Evolutionary conservation across 2,329 filamentous ascomycete species (phyloP).

Genomic region (Penicillium nordicum): DNA sequence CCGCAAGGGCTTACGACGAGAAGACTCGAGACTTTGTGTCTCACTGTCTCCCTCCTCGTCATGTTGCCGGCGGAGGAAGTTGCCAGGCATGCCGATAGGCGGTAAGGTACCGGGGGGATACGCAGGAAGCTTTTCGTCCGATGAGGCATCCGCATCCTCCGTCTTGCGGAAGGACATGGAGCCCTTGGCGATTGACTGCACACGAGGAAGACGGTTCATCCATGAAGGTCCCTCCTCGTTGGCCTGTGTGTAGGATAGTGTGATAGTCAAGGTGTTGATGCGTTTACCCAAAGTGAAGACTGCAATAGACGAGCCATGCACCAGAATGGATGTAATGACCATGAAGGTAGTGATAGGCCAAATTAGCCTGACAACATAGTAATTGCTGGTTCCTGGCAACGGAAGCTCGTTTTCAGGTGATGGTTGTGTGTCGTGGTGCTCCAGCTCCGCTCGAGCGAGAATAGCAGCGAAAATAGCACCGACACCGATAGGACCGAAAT

Average conservation of each 20-base stretch:
- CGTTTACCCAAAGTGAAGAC: constrained; percentile 97
- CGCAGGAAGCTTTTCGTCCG: constrained; percentile 54
- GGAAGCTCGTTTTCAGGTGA: constrained; percentile 58
- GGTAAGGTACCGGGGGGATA: constrained; percentile 69
- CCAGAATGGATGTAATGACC: constrained; percentile 88
- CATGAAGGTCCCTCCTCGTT: constrained; percentile 85
- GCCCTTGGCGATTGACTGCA: constrained; percentile 78
- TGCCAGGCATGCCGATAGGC: constrained; percentile 67
- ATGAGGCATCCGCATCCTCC: constrained; percentile 62
- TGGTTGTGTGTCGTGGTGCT: constrained; percentile 72
- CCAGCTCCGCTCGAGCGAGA: constrained; percentile 85
- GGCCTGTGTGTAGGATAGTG: constrained; percentile 90
- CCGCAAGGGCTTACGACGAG: constrained; percentile 46
- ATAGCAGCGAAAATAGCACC: constrained; percentile 95
- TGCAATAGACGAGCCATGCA: constrained; percentile 96
- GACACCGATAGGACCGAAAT: constrained; percentile 96
- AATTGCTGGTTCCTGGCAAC: constrained; percentile 54
- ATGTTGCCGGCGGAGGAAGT: constrained; percentile 74
- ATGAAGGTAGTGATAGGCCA: constrained; percentile 96
- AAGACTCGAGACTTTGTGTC: constrained; percentile 53
- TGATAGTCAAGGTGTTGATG: constrained; percentile 93
- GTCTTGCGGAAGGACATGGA: constrained; percentile 69
- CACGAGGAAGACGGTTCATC: constrained; percentile 87
- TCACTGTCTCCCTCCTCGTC: constrained; percentile 64
- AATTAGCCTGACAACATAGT: constrained; percentile 75